Percentiles rank a stretch among this genome's conserved stretches.
phyloP scores from a whole-genome alignment of 2,329 filamentous ascomycete species.

The Penicillium sp. region DNA sequence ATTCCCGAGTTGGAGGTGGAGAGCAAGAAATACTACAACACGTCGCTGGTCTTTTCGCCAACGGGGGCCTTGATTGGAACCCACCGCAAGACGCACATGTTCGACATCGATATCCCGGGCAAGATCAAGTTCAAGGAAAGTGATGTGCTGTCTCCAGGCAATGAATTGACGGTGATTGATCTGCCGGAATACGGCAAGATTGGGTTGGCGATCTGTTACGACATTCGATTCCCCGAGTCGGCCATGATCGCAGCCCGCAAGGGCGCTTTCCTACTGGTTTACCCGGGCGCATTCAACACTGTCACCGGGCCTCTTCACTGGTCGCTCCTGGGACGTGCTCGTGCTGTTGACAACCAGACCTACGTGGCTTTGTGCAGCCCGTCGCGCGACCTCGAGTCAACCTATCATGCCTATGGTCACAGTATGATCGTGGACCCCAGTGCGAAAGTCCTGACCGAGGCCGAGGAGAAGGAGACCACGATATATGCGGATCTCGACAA shows the following conservation, averaged over 20 bases:
- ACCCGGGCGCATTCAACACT: slow-evolving; percentile 95
- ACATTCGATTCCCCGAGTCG: slow-evolving; percentile 92
- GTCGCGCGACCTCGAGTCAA: slow-evolving; percentile 71
- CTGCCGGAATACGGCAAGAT: slow-evolving; percentile 85
- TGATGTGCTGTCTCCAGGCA: slow-evolving; percentile 81
- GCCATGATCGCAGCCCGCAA: slow-evolving; percentile 83
- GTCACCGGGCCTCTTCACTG: slow-evolving; percentile 93
- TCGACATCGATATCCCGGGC: slow-evolving; percentile 96
- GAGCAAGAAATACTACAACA: slow-evolving; percentile 82
- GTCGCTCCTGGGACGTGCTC: slow-evolving; percentile 74
- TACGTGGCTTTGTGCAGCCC: slow-evolving; percentile 93
- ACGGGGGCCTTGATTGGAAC: slow-evolving; percentile 76
- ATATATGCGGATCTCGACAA: slow-evolving; percentile 70
- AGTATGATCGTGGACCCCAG: slow-evolving; percentile 85
- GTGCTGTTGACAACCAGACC: slow-evolving; percentile 90
- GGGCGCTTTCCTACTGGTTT: slow-evolving; percentile 83
- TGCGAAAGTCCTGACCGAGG: slow-evolving; percentile 74
- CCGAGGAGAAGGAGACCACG: slow-evolving; percentile 74
- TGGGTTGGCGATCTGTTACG: slow-evolving; percentile 92
- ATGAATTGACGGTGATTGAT: slow-evolving; percentile 80
- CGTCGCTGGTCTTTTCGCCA: slow-evolving; percentile 77
- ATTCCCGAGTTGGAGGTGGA: slow-evolving; percentile 76
- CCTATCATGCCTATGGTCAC: slow-evolving; percentile 90
- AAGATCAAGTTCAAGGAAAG: slow-evolving; percentile 90
- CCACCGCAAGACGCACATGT: slow-evolving; percentile 92